Evolutionary conservation across 1,284 basidiomycete genomes (phyloP).

Genomic region (Wallemia ichthyophaga): DNA sequence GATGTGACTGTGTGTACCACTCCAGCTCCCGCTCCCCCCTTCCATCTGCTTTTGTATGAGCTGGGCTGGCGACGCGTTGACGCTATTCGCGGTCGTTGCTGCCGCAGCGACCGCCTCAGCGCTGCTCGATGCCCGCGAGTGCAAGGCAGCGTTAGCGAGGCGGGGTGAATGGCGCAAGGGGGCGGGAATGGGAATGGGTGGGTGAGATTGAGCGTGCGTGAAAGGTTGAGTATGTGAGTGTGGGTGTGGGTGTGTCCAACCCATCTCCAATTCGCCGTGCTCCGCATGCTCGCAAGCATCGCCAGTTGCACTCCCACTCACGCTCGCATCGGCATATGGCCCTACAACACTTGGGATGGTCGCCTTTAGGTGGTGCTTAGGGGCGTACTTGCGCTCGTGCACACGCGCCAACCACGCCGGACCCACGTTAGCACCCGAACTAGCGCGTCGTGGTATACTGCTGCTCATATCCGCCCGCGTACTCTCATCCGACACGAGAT

Average conservation of each 20-base stretch:
- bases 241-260: no score
- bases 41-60: not conserved
- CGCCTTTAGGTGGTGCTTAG: not conserved
- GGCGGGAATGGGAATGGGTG: not conserved
- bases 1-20: no score
- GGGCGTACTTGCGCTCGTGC: not conserved
- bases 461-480: not conserved
- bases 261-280: no score
- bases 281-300: no score
- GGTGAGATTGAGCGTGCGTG: no score
- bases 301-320: no score
- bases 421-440: not conserved
- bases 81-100: not conserved
- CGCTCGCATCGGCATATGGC: not conserved
- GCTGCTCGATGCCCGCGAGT: not conserved
- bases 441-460: not conserved
- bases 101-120: not conserved
- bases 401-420: not conserved
- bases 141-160: not conserved
- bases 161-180: not conserved
- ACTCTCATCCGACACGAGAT: not conserved
- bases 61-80: not conserved
- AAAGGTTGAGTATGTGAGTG: no score
- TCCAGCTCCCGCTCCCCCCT: not conserved
- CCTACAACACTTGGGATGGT: not conserved